These are phyloP conservation scores for Clohesyomyces aquaticus DNA, from an alignment of 495 filamentous ascomycete genomes.

Conservation along the genomic window DNA sequence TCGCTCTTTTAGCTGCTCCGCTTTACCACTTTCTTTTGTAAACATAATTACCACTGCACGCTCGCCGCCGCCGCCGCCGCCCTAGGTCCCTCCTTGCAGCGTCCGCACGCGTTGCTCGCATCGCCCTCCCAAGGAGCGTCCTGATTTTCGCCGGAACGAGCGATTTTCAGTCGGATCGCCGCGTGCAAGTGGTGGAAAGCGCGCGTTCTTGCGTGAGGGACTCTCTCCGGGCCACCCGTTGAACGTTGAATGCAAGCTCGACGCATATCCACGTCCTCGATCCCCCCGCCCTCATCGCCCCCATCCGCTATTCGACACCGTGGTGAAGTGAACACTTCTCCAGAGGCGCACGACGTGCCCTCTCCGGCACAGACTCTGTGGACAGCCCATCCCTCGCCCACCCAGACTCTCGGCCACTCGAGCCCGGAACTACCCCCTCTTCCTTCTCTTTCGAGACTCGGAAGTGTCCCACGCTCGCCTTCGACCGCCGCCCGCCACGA, in stretches of 20 bases:
- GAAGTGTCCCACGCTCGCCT: constrained; percentile 34
- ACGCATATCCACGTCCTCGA: constrained; percentile 35
- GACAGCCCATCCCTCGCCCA: constrained; percentile 40
- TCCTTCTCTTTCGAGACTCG: constrained; percentile 31
- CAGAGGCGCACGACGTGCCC: constrained; percentile 35
- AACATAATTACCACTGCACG: constrained; percentile 33
- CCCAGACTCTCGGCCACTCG: constrained; percentile 40
- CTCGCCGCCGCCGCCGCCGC: constrained; percentile 21
- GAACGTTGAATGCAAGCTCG: constrained; percentile 44
- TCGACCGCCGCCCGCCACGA: constrained; percentile 34
- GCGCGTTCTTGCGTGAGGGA: constrained; percentile 29
- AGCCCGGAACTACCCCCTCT: constrained; percentile 43
- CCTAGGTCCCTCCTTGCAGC: constrained; percentile 32
- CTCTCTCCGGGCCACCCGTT: constrained; percentile 15
- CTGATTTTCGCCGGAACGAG: constrained; percentile 10
- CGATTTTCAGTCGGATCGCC: constrained; percentile 23
- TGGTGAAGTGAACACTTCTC: constrained; percentile 27
- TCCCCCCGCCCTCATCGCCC: constrained; percentile 39
- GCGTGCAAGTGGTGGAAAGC: constrained; percentile 29
- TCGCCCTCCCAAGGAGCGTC: constrained; percentile 15
- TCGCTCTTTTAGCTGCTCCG: constrained; percentile 39
- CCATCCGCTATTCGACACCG: constrained; percentile 27
- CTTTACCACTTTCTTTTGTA: constrained; percentile 40
- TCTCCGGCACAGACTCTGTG: constrained; percentile 43
- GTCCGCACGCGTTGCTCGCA: constrained; percentile 37